Base-by-base conservation (phyloP, 495 filamentous ascomycete species). In the Xylaria venustula region DNA sequence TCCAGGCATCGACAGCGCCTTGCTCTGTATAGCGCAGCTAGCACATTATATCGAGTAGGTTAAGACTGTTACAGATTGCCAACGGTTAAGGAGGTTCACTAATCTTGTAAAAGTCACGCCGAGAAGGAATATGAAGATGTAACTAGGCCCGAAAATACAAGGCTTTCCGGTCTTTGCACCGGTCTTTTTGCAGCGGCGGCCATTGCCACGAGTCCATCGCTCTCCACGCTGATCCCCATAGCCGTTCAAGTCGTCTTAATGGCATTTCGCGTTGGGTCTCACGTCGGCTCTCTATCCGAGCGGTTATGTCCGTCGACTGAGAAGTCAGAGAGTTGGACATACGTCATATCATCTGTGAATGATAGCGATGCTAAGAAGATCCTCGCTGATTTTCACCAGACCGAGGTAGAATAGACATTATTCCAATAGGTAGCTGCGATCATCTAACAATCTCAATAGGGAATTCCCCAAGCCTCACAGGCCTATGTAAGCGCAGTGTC, bases 401-500 rank as follows among this genome's bases (percentile, higher is more conserved):
- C 75, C 19, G 77, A 76, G 60, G 82, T 83, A 62, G 70, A 71
- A 45, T 53, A 37, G 1, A 46, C 58, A 6, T 11, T 14, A 34
- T 40, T n/a, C 2, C 28, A 6, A 41, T 28, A 28, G 19, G 17
- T 37, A 19, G 19, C 23, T 25, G 9, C 36, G 6, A 42, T 34
- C 23, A 61, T 59, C 56, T 69, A 56, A 65, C 22, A 14, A 15
- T 64, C 26, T 53, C 14, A 26, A 37, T 25, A 90, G 83, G 78
- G 77, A 37, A 82, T 88, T 42, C 81, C 88, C 9, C 73, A 73
- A 40, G 83, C 87, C 22, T 86, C 78, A 55, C 80, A 79, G 50
- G 86, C 86, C 0, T 96, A 92, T 70, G 77, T 93, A 49, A 92
- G 89, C 70, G 90, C 90, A 15, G 78, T 88, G 37, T 87, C 87